A percentile compares a stretch with the other conserved stretches of the same genome.
Conservation (phyloP, 2,329 filamentous ascomycete species). For the Curvularia hawaiiensis region DNA sequence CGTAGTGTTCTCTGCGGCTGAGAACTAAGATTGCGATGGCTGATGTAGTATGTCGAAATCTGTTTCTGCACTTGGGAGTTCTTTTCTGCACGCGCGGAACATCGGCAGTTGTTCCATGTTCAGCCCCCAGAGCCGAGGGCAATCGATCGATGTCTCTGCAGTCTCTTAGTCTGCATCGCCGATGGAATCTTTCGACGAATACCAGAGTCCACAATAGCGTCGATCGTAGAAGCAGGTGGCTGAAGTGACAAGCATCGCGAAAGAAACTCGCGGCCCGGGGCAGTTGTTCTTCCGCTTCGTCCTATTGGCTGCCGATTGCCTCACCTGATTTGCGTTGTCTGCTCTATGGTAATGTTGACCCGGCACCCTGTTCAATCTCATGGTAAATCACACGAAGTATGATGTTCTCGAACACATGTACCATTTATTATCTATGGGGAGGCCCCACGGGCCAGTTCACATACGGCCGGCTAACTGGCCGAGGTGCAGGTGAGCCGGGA, state of each 20-base stretch:
- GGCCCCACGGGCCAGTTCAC: background rate
- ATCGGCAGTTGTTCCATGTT: constrained; percentile 5
- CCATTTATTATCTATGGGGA: background rate
- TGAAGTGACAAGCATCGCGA: background rate
- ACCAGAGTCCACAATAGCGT: background rate
- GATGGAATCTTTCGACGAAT: background rate
- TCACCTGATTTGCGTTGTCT: background rate
- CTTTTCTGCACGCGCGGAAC: background rate
- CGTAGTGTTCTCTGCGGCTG: background rate
- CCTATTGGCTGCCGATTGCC: background rate
- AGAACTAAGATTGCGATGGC: background rate
- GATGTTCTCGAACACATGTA: background rate
- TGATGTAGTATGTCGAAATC: background rate
- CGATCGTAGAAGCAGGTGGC: background rate
- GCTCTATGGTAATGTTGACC: background rate
- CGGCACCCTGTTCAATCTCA: background rate
- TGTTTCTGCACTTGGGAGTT: background rate
- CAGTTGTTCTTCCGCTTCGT: background rate
- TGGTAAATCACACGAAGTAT: background rate
- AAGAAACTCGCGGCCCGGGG: background rate
- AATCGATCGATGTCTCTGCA: constrained; percentile 6
- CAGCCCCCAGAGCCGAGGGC: constrained; percentile 9
- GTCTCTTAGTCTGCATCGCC: background rate
- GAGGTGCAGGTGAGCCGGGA: background rate
- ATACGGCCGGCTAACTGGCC: background rate